These are phyloP conservation scores for Rhodamnia argentea DNA, from an alignment of 345 rosid genomes.

Conservation along the genomic window DNA sequence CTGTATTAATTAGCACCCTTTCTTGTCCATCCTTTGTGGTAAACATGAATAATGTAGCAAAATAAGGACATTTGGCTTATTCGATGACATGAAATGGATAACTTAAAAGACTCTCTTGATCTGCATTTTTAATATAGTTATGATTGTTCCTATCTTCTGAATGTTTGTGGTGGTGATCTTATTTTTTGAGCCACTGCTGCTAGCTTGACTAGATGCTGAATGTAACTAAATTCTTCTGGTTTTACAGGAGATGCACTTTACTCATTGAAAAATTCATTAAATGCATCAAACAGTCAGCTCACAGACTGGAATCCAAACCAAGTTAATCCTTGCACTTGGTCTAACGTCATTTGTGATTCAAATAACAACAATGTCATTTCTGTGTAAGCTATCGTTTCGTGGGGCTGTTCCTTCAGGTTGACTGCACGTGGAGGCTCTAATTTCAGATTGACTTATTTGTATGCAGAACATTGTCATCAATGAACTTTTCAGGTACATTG, in stretches of 20 bases:
- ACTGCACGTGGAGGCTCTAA: neutral
- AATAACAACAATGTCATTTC: conserved; percentile 42
- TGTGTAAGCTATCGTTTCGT: conserved; percentile 31
- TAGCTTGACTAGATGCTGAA: conserved; percentile 10
- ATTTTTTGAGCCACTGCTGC: neutral
- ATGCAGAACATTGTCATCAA: conserved; percentile 68
- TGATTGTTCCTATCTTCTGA: neutral
- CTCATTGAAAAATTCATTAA: conserved; percentile 43
- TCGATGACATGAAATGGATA: neutral
- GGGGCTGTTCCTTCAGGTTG: neutral
- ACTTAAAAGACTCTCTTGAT: neutral
- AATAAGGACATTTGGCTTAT: neutral
- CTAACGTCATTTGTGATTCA: conserved; percentile 56
- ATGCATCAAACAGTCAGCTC: conserved; percentile 38
- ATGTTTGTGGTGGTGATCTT: neutral
- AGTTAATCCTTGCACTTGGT: conserved; percentile 95
- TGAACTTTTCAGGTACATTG: conserved; percentile 73
- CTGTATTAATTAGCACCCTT: neutral
- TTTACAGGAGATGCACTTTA: conserved; percentile 67
- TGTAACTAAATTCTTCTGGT: neutral
- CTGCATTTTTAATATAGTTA: neutral
- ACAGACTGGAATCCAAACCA: conserved; percentile 72
- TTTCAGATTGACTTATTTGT: neutral
- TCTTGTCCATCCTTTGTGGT: neutral
- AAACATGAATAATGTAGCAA: neutral